Conservation (phyloP, 2,329 filamentous ascomycete species). For the Esteya vermicola region DNA sequence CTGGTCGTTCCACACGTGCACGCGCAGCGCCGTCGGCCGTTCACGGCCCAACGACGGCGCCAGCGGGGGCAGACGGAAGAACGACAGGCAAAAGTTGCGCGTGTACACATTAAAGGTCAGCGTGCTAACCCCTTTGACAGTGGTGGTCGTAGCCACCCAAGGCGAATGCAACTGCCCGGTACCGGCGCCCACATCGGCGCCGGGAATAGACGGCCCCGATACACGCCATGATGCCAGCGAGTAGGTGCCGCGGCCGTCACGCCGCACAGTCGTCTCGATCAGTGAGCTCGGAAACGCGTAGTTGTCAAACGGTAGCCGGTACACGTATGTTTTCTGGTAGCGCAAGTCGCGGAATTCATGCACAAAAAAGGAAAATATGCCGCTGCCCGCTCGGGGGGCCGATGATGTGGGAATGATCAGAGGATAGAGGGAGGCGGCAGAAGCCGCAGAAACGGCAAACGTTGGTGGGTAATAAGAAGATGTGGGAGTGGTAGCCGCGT, state of each 20-base stretch:
- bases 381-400: neutral
- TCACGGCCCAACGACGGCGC: neutral
- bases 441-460: too few species aligned
- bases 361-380: slow-evolving; percentile 5
- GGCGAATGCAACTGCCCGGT: too few species aligned
- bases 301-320: slow-evolving; percentile 3
- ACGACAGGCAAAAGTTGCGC: slow-evolving; percentile 3
- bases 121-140: slow-evolving; percentile 1
- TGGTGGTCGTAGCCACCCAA: too few species aligned
- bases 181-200: neutral
- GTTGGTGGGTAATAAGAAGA: too few species aligned
- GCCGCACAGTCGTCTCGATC: slow-evolving; percentile 5
- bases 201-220: too few species aligned
- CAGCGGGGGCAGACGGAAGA: slow-evolving; percentile 5
- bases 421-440: too few species aligned
- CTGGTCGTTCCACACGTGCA: slow-evolving; percentile 11
- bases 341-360: slow-evolving; percentile 5
- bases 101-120: slow-evolving; percentile 10
- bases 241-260: slow-evolving; percentile 5
- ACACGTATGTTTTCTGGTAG: slow-evolving; percentile 5
- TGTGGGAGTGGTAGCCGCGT: neutral
- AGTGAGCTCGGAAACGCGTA: slow-evolving; percentile 2
- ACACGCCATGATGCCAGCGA: slow-evolving; percentile 7
- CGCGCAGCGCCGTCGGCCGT: neutral
- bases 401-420: neutral